Evolutionary conservation across 2,329 filamentous ascomycete species (phyloP), one percentile per base, ranked within the genome.

Genomic region (Aspergillus sp.): DNA sequence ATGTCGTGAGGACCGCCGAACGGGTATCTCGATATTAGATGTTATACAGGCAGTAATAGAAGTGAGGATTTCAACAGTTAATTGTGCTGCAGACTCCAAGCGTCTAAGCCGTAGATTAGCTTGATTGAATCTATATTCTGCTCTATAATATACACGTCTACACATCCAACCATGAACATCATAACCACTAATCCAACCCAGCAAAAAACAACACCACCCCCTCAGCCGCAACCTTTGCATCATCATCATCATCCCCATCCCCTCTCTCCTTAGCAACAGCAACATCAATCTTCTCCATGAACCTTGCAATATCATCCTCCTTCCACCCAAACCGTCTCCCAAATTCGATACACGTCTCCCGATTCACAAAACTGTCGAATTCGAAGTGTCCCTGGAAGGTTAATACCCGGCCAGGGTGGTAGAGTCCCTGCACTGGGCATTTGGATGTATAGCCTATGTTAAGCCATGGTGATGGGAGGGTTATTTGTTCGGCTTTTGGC

Each of bases 311-410:
- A 6, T 41, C 15, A 10, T 30, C 44, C 17, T 32, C 43, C 6
- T 54, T 17, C 64, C 64, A 67, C 4, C 54, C 54, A 10, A 15
- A 25, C 13, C 59, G 46, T 10, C 47, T 45, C 3, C 45, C 60
- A 49, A 64, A 64, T 38, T 59, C 60, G 3, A 45, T 25, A 10
- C 52, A 49, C 43, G 59, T 54, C 44, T 61, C 61, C 1, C 44
- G 41, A 22, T 63, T 66, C 13, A 52, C 53, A 13, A 53, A 60
- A 3, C 52, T 44, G 32, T 66, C 61, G 13, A 66, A 62, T 37
- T 66, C 63, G 23, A 64, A 66, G 41, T 66, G 63, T 0, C 63
- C 63, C 15, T 66, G 63, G 33, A 60, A 63, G 1, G 62, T 58
- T n/a, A 66, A 45, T 3, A 66, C 55, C 5, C 63, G 55, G 5